Base-by-base conservation (phyloP, 345 rosid genomes). In the Lumnitzera littorea region DNA sequence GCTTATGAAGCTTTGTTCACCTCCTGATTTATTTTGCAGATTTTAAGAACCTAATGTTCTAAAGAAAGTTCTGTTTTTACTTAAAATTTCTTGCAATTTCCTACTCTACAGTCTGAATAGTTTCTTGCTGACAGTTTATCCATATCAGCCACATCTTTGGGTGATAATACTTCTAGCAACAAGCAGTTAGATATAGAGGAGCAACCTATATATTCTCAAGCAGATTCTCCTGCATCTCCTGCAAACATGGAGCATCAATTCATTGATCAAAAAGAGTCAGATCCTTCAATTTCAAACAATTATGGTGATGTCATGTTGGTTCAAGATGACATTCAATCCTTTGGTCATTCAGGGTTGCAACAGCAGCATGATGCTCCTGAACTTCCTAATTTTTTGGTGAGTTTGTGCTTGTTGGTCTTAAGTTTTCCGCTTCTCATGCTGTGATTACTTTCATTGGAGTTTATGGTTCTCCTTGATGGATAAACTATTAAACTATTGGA, bases 331-430 rank as follows among this genome's bases (percentile, higher is more conserved):
- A 74, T 70, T 78, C 94, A 72, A 58, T 70, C 87, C 25, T 83
- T 78, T 70, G 57, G 79, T 64, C 82, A 78, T 72, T 64, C 80
- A 55, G 89, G 78, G 74, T 63, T 81, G 5, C 91, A 78, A 66
- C 88, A 77, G 71, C 90, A 72, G 63, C 89, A 76, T 68, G 83
- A 73, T 76, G 70, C 80, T 70, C 70, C 84, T n/a, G 94, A 85
- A 58, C 55, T 85, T 55, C 83, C 80, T 23, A 76, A 68, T 55
- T 74, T 82, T 69, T 75, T 78, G 48, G 98, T 92, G 68, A 82
- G 89, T 84, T 27, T 63, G 2, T 31, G 46, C 65, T 57, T 27
- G 69, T 24, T 55, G 31, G 36, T 25, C 64, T 57, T 8, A 51
- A 43, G n/a, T 51, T 46, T 27, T 48, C 48, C 15, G 15, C 24